These are phyloP conservation scores for Bipolaris zeicola DNA, from an alignment of 2,329 filamentous ascomycete genomes.

Conservation along the genomic window DNA sequence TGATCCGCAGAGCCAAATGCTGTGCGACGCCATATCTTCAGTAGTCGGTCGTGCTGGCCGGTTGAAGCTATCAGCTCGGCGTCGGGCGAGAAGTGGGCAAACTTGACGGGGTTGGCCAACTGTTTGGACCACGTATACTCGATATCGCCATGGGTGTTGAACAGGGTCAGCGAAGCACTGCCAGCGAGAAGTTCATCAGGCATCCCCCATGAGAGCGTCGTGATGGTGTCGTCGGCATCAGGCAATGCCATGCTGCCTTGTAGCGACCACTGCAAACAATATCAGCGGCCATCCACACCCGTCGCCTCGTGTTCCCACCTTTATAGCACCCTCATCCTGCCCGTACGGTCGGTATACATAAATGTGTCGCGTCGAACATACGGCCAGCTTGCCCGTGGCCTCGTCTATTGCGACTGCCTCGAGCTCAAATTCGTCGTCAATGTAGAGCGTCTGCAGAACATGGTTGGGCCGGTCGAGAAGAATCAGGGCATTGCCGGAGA, in stretches of 20 bases:
- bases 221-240: conserved; percentile 55
- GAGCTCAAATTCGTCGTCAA: conserved; percentile 72
- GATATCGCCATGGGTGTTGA: conserved; percentile 60
- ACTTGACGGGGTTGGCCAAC: conserved; percentile 74
- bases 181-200: conserved; percentile 84
- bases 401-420: conserved; percentile 83
- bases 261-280: conserved; percentile 59
- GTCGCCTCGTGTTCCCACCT: conserved; percentile 59
- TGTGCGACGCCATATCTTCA: conserved; percentile 91
- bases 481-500: conserved; percentile 85
- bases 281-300: conserved; percentile 27
- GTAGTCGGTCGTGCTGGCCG: conserved; percentile 76
- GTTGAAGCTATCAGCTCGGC: conserved; percentile 84
- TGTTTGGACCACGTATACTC: conserved; percentile 73
- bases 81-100: conserved; percentile 82
- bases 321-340: conserved; percentile 71
- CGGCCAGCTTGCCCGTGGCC: conserved; percentile 81
- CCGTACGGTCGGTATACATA: conserved; percentile 80
- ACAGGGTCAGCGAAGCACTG: conserved; percentile 72
- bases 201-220: conserved; percentile 82
- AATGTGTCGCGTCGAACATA: conserved; percentile 68
- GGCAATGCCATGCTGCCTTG: conserved; percentile 63
- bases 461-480: conserved; percentile 76
- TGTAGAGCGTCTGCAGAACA: conserved; percentile 88
- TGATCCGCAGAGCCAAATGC: conserved; percentile 83